Conservation (phyloP, 208 protist genomes). For the Leishmania tropica region DNA sequence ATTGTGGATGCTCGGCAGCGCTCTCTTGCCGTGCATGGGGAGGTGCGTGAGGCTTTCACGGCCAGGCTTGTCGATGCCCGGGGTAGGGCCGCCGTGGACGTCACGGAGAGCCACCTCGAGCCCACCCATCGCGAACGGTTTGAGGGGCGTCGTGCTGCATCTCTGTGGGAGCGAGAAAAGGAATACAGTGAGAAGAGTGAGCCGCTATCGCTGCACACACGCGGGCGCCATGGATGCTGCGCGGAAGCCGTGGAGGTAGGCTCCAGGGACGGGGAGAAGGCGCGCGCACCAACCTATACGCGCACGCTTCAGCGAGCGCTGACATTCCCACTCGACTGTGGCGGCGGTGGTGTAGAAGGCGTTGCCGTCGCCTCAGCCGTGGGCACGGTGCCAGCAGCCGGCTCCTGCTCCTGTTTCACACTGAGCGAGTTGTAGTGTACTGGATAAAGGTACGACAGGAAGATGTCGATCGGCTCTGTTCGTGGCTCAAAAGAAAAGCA, state of each 20-base stretch:
- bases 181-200: background rate
- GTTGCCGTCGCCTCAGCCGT: background rate
- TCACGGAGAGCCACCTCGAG: background rate
- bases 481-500: constrained; percentile 69
- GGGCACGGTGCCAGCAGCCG: background rate
- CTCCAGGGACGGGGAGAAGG: background rate
- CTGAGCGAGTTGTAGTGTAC: constrained; percentile 89
- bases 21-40: background rate
- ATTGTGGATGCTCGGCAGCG: background rate
- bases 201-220: background rate
- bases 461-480: constrained; percentile 77
- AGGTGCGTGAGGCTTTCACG: background rate
- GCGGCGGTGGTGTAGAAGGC: background rate
- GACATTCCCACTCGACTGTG: background rate
- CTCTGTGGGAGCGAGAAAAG: background rate
- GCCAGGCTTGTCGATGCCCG: background rate
- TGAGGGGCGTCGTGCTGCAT: background rate
- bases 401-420: constrained; percentile 16
- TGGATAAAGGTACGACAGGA: constrained; percentile 89
- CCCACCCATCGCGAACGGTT: background rate
- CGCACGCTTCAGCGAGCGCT: background rate
- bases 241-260: background rate
- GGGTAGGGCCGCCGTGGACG: background rate
- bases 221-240: background rate
- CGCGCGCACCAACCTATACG: background rate